phyloP scores from a whole-genome alignment of 2,329 filamentous ascomycete species.

The Tolypocladium ophioglossoides region DNA sequence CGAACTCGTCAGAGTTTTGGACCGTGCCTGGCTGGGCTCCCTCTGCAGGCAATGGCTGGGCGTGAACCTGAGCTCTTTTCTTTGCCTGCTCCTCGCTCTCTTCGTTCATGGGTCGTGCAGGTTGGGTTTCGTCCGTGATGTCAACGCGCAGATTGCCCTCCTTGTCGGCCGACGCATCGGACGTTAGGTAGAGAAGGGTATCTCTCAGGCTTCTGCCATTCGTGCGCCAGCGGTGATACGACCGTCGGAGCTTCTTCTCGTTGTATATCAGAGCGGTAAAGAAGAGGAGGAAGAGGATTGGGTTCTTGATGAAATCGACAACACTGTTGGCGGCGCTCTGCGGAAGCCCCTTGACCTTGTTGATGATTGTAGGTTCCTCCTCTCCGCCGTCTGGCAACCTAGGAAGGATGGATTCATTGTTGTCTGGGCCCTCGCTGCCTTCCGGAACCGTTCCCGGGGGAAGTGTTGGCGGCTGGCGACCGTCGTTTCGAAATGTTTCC shows the following conservation, averaged over 20 bases:
- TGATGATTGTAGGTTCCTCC: slow-evolving; percentile 33
- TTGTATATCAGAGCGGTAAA: slow-evolving; percentile 31
- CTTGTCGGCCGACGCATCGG: background rate
- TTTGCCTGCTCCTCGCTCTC: background rate
- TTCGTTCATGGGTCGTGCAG: too few relatives aligned
- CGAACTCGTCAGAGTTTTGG: background rate
- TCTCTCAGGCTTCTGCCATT: slow-evolving; percentile 19
- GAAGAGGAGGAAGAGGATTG: slow-evolving; percentile 36
- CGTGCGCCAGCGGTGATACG: slow-evolving; percentile 22
- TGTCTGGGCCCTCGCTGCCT: slow-evolving; percentile 18
- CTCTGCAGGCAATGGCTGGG: background rate
- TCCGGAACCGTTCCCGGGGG: slow-evolving; percentile 21
- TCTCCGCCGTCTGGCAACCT: slow-evolving; percentile 11
- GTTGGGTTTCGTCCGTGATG: background rate
- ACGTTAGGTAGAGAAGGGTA: slow-evolving; percentile 6
- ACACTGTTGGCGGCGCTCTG: slow-evolving; percentile 38
- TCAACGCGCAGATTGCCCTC: background rate
- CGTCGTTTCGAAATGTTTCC: slow-evolving; percentile 24
- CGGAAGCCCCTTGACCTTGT: slow-evolving; percentile 40
- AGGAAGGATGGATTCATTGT: slow-evolving; percentile 22
- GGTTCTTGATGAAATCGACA: slow-evolving; percentile 46
- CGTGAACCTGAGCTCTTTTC: background rate
- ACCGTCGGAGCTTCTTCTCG: slow-evolving; percentile 33
- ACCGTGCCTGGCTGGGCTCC: background rate
- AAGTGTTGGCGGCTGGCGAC: slow-evolving; percentile 25